Percentiles rank a stretch among this genome's conserved stretches.
Evolutionary conservation across 1,284 basidiomycete species (phyloP).

Genomic region (Ustilago xerochloae): DNA sequence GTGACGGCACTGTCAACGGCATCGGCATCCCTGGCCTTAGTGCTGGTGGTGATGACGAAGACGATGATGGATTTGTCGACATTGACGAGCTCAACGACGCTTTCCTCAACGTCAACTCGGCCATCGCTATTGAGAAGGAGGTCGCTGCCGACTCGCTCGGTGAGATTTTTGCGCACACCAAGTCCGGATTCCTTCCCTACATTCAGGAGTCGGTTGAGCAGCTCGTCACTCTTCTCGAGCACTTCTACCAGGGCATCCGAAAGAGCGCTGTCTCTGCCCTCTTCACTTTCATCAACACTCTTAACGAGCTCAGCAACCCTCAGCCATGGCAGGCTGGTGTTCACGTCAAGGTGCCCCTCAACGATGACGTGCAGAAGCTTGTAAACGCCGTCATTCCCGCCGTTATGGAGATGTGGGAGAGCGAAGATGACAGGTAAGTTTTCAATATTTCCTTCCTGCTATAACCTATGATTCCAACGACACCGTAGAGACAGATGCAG

Average conservation of each 20-base stretch:
- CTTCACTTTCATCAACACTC: conserved; percentile 88
- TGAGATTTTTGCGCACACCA: conserved; percentile 86
- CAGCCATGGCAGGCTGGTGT: conserved; percentile 84
- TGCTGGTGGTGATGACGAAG: conserved; percentile 76
- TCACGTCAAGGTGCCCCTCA: conserved; percentile 74
- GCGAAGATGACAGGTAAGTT: conserved; percentile 97
- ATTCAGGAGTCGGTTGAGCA: conserved; percentile 78
- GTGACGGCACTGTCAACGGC: conserved; percentile 65
- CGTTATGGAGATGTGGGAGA: conserved; percentile 88
- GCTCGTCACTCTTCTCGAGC: conserved; percentile 82
- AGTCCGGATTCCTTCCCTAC: conserved; percentile 87
- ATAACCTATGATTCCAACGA: not conserved
- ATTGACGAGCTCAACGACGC: conserved; percentile 78
- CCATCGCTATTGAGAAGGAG: conserved; percentile 98
- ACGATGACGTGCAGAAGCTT: conserved; percentile 83
- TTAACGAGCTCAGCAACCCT: conserved; percentile 87
- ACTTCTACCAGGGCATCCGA: conserved; percentile 98
- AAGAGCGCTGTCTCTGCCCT: conserved; percentile 91
- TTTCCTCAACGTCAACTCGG: conserved; percentile 82
- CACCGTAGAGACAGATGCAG: conserved; percentile 16
- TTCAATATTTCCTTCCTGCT: not conserved
- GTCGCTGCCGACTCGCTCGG: conserved; percentile 97
- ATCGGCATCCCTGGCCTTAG: conserved; percentile 77
- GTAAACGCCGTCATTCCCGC: conserved; percentile 80
- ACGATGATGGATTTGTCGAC: conserved; percentile 72